phyloP scores from a whole-genome alignment of 106 monocot genomes.

The Acorus gramineus region DNA sequence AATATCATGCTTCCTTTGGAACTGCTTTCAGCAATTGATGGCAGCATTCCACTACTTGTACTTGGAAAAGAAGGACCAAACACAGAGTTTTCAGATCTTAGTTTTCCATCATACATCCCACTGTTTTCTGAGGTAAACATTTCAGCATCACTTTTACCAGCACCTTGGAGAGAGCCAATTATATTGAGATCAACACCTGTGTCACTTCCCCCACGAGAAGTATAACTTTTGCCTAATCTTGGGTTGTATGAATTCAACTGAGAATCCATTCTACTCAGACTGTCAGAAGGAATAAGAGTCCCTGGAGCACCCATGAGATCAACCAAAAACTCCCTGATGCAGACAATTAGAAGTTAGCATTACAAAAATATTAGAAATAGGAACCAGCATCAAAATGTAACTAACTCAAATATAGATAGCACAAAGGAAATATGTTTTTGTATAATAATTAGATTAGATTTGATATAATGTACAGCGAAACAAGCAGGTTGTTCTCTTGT shows the following conservation, averaged over 20 bases:
- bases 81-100: constrained; percentile 22
- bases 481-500: too few relatives aligned
- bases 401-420: too few relatives aligned
- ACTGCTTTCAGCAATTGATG: constrained; percentile 30
- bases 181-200: constrained; percentile 12
- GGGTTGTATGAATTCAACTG: constrained; percentile 26
- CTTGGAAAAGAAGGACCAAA: constrained; percentile 17
- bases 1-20: constrained; percentile 20
- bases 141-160: constrained; percentile 8
- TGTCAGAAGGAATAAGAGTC: constrained; percentile 85
- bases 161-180: constrained; percentile 6
- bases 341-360: background rate
- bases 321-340: constrained; percentile 84
- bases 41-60: constrained; percentile 17
- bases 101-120: constrained; percentile 12
- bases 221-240: constrained; percentile 16
- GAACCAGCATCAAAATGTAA: too few relatives aligned
- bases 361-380: too few relatives aligned
- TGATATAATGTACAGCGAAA: too few relatives aligned
- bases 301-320: constrained; percentile 98
- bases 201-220: constrained; percentile 14
- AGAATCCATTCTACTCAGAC: constrained; percentile 51
- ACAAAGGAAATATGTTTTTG: too few relatives aligned
- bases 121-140: constrained; percentile 11
- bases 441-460: too few relatives aligned